These are phyloP conservation scores for Tricholomella constricta DNA, from an alignment of 768 basidiomycete genomes.

Conservation along the genomic window DNA sequence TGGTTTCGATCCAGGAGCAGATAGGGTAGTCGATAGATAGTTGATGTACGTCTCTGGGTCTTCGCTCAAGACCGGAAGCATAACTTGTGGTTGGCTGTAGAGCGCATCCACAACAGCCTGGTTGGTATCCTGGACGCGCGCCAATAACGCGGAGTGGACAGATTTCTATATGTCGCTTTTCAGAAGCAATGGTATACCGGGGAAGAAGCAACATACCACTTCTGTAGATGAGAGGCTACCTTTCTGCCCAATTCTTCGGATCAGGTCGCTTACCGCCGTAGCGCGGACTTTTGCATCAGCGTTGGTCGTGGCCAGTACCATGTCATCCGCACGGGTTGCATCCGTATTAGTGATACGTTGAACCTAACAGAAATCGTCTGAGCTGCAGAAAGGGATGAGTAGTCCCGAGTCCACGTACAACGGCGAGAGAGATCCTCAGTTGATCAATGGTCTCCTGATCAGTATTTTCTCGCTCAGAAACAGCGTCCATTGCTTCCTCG, in stretches of 20 bases:
- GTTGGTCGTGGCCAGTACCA: conserved; percentile 58
- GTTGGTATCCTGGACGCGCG: conserved; percentile 69
- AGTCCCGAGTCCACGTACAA: conserved; percentile 37
- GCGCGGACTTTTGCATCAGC: conserved; percentile 63
- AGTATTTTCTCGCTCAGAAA: conserved; percentile 36
- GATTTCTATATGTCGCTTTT: conserved; percentile 44
- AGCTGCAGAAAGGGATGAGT: not conserved
- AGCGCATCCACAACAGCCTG: conserved; percentile 63
- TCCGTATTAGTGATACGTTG: conserved; percentile 3
- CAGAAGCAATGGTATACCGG: not conserved
- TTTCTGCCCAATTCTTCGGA: conserved; percentile 37
- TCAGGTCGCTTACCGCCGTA: conserved; percentile 58
- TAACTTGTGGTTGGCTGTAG: conserved; percentile 51
- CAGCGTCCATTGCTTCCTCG: conserved; percentile 38
- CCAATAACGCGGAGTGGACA: conserved; percentile 62
- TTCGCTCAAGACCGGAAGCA: conserved; percentile 47
- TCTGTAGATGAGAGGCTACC: conserved; percentile 37
- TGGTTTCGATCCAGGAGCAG: conserved; percentile 41
- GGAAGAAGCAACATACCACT: conserved; percentile 34
- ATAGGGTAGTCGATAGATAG: conserved; percentile 40
- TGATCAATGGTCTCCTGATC: conserved; percentile 50
- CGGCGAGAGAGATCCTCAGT: conserved; percentile 58
- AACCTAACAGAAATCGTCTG: conserved; percentile 1
- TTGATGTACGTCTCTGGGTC: conserved; percentile 48
- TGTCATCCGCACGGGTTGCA: conserved; percentile 28